Percentiles rank a stretch among this genome's conserved stretches.
These are phyloP conservation scores for Neocatenulostroma microsporum DNA, from an alignment of 2,329 filamentous ascomycete genomes.

Conservation along the genomic window DNA sequence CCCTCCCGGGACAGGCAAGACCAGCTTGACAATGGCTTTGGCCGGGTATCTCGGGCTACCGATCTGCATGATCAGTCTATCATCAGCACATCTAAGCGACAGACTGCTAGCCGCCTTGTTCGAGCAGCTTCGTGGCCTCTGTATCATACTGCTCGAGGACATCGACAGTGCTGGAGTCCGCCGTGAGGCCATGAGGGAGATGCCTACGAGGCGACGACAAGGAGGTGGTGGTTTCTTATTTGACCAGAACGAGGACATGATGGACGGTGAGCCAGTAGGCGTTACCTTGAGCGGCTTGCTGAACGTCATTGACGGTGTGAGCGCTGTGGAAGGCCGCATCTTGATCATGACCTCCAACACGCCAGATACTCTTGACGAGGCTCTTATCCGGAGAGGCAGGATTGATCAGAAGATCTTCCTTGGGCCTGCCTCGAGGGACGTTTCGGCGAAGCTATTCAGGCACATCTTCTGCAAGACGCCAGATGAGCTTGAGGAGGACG, in stretches of 20 bases:
- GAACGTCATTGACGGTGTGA: constrained; percentile 74
- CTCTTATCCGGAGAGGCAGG: constrained; percentile 62
- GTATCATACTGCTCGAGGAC: constrained; percentile 98
- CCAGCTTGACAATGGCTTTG: constrained; percentile 86
- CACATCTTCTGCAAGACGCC: constrained; percentile 23
- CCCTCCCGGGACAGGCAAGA: constrained; percentile 94
- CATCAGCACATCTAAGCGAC: constrained; percentile 89
- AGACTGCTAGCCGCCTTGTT: constrained; percentile 95
- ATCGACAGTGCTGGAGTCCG: constrained; percentile 90
- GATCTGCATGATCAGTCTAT: constrained; percentile 93
- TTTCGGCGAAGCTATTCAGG: constrained; percentile 33
- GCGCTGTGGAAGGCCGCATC: constrained; percentile 65
- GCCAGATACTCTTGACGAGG: constrained; percentile 62
- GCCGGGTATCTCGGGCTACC: constrained; percentile 94
- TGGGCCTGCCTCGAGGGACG: constrained; percentile 33
- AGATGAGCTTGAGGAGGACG: too few species aligned
- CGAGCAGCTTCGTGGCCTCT: constrained; percentile 96
- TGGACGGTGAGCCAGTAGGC: too few species aligned
- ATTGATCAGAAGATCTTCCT: constrained; percentile 61
- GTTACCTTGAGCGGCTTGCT: constrained; percentile 70
- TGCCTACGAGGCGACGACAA: constrained; percentile 2
- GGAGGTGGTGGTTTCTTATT: too few species aligned
- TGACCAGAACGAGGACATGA: too few species aligned
- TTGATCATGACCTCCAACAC: constrained; percentile 75
- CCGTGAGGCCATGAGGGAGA: constrained; percentile 64